Conservation (phyloP, 2,329 filamentous ascomycete species). For the Ceratocystis smalleyi region DNA sequence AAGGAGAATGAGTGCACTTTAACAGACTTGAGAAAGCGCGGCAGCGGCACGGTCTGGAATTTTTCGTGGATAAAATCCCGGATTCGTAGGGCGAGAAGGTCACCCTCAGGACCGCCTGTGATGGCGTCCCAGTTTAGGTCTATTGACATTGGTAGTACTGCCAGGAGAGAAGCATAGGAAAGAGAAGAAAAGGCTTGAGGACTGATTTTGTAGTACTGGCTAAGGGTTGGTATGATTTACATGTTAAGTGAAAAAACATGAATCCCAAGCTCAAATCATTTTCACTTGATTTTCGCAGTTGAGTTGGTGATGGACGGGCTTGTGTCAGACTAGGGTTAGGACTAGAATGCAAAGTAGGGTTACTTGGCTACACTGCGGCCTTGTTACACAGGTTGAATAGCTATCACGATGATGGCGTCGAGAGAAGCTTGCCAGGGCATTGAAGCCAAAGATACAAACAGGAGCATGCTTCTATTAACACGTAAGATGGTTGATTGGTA, state of each 20-base stretch:
- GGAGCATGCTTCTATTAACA: background rate
- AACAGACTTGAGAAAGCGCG: constrained; percentile 92
- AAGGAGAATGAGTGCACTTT: constrained; percentile 91
- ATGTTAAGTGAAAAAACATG: no score
- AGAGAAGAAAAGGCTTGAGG: no score
- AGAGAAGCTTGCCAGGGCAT: no score
- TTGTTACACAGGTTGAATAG: background rate
- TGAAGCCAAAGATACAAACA: no score
- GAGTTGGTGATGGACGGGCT: background rate
- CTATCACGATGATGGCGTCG: background rate
- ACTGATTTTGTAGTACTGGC: background rate
- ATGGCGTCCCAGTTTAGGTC: constrained; percentile 93
- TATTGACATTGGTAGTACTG: constrained; percentile 58
- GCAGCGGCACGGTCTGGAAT: constrained; percentile 81
- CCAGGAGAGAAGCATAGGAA: background rate
- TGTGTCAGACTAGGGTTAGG: background rate
- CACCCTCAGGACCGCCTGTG: constrained; percentile 75
- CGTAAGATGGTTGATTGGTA: background rate
- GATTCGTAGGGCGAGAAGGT: constrained; percentile 69
- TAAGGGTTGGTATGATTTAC: no score
- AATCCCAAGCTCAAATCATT: no score
- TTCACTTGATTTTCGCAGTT: no score
- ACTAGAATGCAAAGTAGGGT: background rate
- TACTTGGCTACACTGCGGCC: background rate
- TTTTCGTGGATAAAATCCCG: constrained; percentile 88